These are phyloP conservation scores for Starmerella stigmatis DNA, from an alignment of 805 yeast species.

Conservation along the genomic window DNA sequence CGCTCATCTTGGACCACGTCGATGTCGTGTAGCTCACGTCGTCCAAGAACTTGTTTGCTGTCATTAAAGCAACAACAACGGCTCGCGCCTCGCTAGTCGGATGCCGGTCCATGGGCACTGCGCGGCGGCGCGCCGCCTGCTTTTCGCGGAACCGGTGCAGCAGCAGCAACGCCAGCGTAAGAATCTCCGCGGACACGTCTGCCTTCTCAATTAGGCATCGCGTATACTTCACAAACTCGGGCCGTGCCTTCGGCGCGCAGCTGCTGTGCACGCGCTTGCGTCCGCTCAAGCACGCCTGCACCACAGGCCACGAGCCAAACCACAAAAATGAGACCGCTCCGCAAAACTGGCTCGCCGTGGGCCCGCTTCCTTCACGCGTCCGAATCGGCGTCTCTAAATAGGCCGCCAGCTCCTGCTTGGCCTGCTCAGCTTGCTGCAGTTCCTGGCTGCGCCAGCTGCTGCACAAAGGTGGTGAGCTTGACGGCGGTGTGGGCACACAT, in stretches of 20 bases:
- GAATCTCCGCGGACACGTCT: constrained; percentile 28
- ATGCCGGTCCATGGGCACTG: constrained; percentile 21
- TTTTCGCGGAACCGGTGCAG: constrained; percentile 26
- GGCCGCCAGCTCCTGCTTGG: not conserved
- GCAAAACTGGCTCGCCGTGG: constrained; percentile 11
- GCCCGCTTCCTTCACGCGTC: not conserved
- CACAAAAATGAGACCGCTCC: constrained; percentile 17
- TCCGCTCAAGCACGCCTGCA: not conserved
- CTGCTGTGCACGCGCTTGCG: not conserved
- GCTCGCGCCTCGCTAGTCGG: constrained; percentile 32
- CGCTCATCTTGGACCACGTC: constrained; percentile 87
- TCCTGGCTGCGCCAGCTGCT: no score
- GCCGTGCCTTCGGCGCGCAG: not conserved
- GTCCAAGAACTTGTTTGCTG: constrained; percentile 85
- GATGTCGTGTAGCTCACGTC: constrained; percentile 86
- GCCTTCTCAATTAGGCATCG: constrained; percentile 26
- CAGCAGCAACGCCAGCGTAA: constrained; percentile 30
- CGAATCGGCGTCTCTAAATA: not conserved
- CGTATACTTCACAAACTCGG: constrained; percentile 26
- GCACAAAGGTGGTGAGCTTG: no score
- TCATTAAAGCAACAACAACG: constrained; percentile 54
- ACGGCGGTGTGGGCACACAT: not conserved
- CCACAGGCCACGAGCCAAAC: constrained; percentile 13
- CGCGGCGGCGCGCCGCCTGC: constrained; percentile 12
- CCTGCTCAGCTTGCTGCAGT: no score